Percentiles rank a stretch among this genome's conserved stretches.
Evolutionary conservation across 83 land plant species (phyloP).

Genomic region (Picea mariana): DNA sequence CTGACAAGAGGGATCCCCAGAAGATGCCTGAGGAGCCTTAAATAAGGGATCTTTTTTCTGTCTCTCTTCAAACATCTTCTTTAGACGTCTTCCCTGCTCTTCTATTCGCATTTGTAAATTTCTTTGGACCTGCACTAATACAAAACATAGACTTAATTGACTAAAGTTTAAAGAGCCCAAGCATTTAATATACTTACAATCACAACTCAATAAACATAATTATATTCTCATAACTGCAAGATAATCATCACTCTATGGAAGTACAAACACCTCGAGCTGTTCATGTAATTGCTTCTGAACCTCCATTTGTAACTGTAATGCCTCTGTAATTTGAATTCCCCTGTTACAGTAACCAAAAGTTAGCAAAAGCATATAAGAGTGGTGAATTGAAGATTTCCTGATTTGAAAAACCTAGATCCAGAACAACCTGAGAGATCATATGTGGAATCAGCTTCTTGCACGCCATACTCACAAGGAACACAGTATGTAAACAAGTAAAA

Average conservation of each 20-base stretch:
- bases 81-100: conserved; percentile 23
- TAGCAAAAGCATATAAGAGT: background rate
- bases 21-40: too few relatives aligned
- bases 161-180: background rate
- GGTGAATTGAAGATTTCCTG: too few relatives aligned
- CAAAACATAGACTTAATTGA: background rate
- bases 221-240: too few relatives aligned
- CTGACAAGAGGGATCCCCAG: too few relatives aligned
- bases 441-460: too few relatives aligned
- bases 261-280: conserved; percentile 56
- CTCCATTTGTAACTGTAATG: conserved; percentile 50
- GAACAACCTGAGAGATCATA: too few relatives aligned
- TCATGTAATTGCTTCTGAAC: conserved; percentile 60
- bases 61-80: conserved; percentile 27
- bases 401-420: too few relatives aligned
- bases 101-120: conserved; percentile 22
- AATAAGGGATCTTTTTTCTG: conserved; percentile 4
- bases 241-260: too few relatives aligned
- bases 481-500: too few relatives aligned
- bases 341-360: conserved; percentile 22
- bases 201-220: too few relatives aligned
- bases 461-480: too few relatives aligned
- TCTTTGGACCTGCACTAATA: conserved; percentile 26
- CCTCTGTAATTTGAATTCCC: conserved; percentile 48
- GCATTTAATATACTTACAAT: too few relatives aligned